Evolutionary conservation across 2,329 filamentous ascomycete species (phyloP), one percentile per base, ranked within the genome.

Genomic region (Aspergillus ruber): DNA sequence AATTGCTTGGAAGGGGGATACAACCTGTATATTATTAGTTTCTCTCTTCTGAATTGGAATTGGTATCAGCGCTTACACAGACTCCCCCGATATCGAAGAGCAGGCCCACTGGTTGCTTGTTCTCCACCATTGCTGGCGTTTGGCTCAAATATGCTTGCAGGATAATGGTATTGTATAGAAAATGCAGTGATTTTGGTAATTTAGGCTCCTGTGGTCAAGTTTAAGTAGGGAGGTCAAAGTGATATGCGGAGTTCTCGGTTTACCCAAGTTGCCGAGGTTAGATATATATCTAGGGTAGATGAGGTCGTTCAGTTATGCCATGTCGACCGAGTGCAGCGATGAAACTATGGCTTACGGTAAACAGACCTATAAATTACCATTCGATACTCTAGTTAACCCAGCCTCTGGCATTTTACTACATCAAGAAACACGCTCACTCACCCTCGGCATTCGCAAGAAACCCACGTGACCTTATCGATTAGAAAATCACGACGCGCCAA

Each of bases 71-170:
- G 45, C 88, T 77, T 85, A 95, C 91, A 77, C 89, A 94, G 58
- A 98, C 93, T 52, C 93, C 93, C 35, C 93, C 93, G 57, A 98
- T 93, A 70, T 98, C 93, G 67, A 97, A 97, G 18, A 98, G 76
- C 27, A 94, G 73, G 47, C 88, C 87, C 58, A 86, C 86, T 25
- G 87, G 86, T 47, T 58, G 74, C 48, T 70, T 74, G 36, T 62
- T 63, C 40, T 60, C 54, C 7, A 71, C 50, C 72, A 76, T 76
- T 23, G 29, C 42, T 35, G 18, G 3, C 2, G 17, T 27, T 4
- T 33, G 25, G 17, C 9, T 6, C 36, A 39, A 18, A 36, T n/a
- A 4, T 13, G 18, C 39, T 7, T 9, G 12, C n/a, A 1, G 15
- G 9, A 41, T 21, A 41, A 4, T n/a, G 33, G 6, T 29, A 12